A percentile compares a stretch with the other conserved stretches of the same genome.
These are phyloP conservation scores for Hirsutella rhossiliensis DNA, from an alignment of 2,329 filamentous ascomycete genomes.

Conservation along the genomic window DNA sequence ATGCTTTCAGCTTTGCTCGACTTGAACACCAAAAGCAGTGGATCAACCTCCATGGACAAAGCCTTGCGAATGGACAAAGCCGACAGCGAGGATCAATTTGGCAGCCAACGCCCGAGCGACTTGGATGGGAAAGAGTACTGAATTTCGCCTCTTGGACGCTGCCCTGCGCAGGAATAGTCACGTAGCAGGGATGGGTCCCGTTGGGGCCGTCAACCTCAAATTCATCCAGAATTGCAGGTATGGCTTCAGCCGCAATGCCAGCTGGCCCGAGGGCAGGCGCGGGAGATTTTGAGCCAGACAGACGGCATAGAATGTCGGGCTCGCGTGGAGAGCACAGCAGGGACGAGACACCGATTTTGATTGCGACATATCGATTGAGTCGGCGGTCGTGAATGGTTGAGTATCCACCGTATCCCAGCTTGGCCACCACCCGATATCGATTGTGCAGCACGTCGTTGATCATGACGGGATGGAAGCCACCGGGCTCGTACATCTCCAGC, in stretches of 20 bases:
- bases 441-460: too few species aligned
- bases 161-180: background rate
- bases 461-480: too few species aligned
- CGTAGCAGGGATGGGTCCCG: background rate
- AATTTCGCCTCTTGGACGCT: background rate
- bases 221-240: background rate
- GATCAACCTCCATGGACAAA: constrained; percentile 16
- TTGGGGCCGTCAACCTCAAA: background rate
- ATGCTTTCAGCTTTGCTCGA: background rate
- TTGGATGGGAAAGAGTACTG: constrained; percentile 10
- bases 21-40: background rate
- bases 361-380: too few species aligned
- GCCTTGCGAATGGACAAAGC: constrained; percentile 13
- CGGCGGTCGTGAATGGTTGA: too few species aligned
- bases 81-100: constrained; percentile 15
- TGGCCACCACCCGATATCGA: too few species aligned
- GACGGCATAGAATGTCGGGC: too few species aligned
- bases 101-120: constrained; percentile 13
- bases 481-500: too few species aligned
- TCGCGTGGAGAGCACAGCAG: too few species aligned
- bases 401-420: too few species aligned
- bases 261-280: too few species aligned
- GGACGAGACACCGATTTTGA: too few species aligned
- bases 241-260: background rate
- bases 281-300: too few species aligned